Evolutionary conservation across 2,329 filamentous ascomycete species (phyloP), one percentile per base, ranked within the genome.

Genomic region (Thelonectria rubi): DNA sequence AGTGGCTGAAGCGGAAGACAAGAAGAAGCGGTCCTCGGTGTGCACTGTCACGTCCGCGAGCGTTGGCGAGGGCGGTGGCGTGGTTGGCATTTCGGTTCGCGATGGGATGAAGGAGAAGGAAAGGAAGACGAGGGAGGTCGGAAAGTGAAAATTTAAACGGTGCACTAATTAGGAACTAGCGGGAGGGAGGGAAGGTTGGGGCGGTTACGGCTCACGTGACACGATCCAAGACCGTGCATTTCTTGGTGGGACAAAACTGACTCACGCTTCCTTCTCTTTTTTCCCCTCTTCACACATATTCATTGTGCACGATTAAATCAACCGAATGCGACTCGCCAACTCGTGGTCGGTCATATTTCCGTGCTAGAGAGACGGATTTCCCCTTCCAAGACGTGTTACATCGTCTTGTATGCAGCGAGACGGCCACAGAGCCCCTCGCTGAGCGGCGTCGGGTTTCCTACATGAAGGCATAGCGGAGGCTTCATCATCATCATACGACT

Each of bases 311-410:
- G 78, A 85, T 81, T 81, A 86, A 84, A 87, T 87, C 84, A 87
- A 87, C 83, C 83, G 82, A 78, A 78, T 72, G 77, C 73, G 75
- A 84, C 70, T 79, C 76, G 59, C 74, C 59, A 77, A 85, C 81
- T 84, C 78, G 73, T 76, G 79, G 72, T 79, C 80, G 84, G 84
- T 87, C 84, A 87, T 84, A 86, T 85, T 84, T 84, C 76, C 77
- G 81, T 86, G 84, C 84, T 72, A 86, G 83, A 87, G 62, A 62
- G 79, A 84, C 65, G 72, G 75, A 69, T 60, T 65, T 61, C 64
- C 68, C 45, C 63, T 68, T 64, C 62, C 69, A 69, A 64, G 65
- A 62, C 65, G 53, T 58, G 55, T 66, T 70, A 69, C 64, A 66
- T 62, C 65, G 53, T 58, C 55, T 65, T 60, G 43, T 57, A 62